These are phyloP conservation scores for Cardamine resedifolia DNA, from an alignment of 345 rosid species.

Conservation along the genomic window DNA sequence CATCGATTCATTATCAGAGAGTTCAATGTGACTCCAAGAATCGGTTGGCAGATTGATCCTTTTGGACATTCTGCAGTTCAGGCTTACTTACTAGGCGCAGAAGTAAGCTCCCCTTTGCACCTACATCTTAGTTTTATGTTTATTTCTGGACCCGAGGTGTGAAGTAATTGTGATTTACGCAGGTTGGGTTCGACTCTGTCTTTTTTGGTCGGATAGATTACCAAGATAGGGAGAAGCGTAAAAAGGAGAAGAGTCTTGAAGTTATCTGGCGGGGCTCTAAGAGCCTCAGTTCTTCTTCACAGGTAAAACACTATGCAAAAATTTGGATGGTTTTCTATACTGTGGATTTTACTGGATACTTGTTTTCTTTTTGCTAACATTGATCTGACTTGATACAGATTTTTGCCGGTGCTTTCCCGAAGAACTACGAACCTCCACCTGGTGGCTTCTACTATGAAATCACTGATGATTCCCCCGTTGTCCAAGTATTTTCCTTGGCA, in stretches of 20 bases:
- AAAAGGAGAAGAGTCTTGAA: slow-evolving; percentile 84
- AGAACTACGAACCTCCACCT: slow-evolving; percentile 93
- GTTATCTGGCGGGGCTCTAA: slow-evolving; percentile 91
- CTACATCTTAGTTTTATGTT: background rate
- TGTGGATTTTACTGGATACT: background rate
- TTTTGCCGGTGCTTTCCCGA: slow-evolving; percentile 94
- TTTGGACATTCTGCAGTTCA: slow-evolving; percentile 99
- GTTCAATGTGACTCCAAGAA: slow-evolving; percentile 88
- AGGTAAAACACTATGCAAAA: slow-evolving; percentile 44
- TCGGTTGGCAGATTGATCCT: slow-evolving; percentile 99
- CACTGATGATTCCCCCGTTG: slow-evolving; percentile 65
- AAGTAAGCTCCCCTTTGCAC: slow-evolving; percentile 44
- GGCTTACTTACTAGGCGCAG: slow-evolving; percentile 94
- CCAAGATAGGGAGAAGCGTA: slow-evolving; percentile 88
- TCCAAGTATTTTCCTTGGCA: slow-evolving; percentile 59
- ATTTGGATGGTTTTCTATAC: background rate
- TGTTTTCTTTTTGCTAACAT: slow-evolving; percentile 16
- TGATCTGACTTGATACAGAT: slow-evolving; percentile 50
- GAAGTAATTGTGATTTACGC: slow-evolving; percentile 31
- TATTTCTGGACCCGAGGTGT: slow-evolving; percentile 1
- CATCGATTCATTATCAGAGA: slow-evolving; percentile 75
- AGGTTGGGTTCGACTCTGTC: slow-evolving; percentile 93
- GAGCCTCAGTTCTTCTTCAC: slow-evolving; percentile 86
- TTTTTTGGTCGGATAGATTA: slow-evolving; percentile 95
- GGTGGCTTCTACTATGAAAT: slow-evolving; percentile 94